These are phyloP conservation scores for Periconia digitata DNA, from an alignment of 2,329 filamentous ascomycete genomes.

Conservation along the genomic window DNA sequence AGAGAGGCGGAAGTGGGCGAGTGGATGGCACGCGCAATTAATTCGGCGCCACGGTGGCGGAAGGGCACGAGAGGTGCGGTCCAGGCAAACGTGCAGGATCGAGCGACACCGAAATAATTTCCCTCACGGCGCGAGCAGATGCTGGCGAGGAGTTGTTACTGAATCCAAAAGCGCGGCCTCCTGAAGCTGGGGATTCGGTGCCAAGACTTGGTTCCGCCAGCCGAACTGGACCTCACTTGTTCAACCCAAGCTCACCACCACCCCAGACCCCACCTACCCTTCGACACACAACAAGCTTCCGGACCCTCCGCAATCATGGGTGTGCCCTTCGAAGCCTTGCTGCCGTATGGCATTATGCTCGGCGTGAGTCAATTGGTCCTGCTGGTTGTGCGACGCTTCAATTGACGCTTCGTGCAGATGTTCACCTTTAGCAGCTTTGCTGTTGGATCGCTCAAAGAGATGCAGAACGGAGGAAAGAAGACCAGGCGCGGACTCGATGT, in stretches of 20 bases:
- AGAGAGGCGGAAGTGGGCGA: constrained; percentile 23
- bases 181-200: constrained; percentile 17
- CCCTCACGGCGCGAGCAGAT: constrained; percentile 25
- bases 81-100: constrained; percentile 26
- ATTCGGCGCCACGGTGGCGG: constrained; percentile 16
- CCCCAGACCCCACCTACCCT: constrained; percentile 17
- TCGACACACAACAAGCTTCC: constrained; percentile 18
- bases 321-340: constrained; percentile 66
- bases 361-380: constrained; percentile 50
- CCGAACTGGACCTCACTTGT: constrained; percentile 12
- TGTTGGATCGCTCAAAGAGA: constrained; percentile 59
- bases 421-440: constrained; percentile 62
- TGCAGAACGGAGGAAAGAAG: constrained; percentile 65
- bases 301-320: constrained; percentile 54
- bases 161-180: constrained; percentile 31
- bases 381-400: constrained; percentile 7
- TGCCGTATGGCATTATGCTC: constrained; percentile 66
- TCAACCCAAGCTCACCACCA: constrained; percentile 17
- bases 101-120: constrained; percentile 39
- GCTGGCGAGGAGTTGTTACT: constrained; percentile 28
- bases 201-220: constrained; percentile 10
- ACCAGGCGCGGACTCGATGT: constrained; percentile 61
- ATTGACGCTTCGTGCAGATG: constrained; percentile 51
- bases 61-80: constrained; percentile 33
- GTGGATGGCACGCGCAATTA: constrained; percentile 26